Conservation (phyloP, 2,329 filamentous ascomycete genomes). For the Pezicula carpinea region DNA sequence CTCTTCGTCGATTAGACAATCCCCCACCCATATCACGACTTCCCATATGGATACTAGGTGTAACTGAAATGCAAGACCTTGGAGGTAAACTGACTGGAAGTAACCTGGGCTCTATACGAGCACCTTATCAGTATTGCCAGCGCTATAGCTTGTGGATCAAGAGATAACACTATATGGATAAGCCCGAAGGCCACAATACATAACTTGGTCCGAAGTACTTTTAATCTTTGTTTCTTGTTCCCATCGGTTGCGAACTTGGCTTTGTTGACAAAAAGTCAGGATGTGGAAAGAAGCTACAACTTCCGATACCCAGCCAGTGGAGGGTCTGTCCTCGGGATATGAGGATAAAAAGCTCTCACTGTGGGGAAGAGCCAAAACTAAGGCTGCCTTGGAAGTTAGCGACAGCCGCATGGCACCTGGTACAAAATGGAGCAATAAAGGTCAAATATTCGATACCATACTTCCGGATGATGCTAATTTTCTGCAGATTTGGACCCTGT, state of each 20-base stretch:
- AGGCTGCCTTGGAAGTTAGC: background rate
- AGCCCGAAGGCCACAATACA: too few relatives aligned
- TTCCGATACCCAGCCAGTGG: background rate
- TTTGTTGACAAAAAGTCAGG: background rate
- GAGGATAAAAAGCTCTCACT: background rate
- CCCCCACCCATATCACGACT: too few relatives aligned
- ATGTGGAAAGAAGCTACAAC: background rate
- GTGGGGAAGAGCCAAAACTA: background rate
- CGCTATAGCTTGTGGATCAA: too few relatives aligned
- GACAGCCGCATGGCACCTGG: background rate
- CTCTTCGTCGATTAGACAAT: conserved; percentile 34
- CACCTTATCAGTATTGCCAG: too few relatives aligned
- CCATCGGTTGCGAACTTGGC: too few relatives aligned
- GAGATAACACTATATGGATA: too few relatives aligned
- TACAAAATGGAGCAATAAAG: background rate
- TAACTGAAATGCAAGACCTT: background rate
- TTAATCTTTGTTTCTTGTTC: too few relatives aligned
- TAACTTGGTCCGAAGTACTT: too few relatives aligned
- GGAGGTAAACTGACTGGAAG: background rate
- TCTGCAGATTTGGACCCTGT: background rate
- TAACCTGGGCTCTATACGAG: too few relatives aligned
- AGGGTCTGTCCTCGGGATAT: background rate
- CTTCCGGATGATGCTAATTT: background rate
- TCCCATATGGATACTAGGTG: too few relatives aligned
- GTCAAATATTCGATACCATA: background rate